Conservation (phyloP, 345 rosid genomes). For the Dipteronia sinensis region DNA sequence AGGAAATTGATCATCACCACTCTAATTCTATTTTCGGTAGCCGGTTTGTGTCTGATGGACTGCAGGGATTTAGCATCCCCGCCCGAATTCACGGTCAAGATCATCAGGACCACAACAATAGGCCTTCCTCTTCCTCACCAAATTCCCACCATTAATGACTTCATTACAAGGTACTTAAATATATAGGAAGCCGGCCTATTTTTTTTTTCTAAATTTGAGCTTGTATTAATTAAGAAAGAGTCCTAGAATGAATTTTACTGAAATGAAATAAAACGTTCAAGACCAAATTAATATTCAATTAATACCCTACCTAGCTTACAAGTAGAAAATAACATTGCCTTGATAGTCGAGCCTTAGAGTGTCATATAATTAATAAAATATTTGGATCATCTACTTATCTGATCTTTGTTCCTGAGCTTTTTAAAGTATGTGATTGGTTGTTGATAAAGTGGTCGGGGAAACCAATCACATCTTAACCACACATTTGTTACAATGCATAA, state of each 20-base stretch:
- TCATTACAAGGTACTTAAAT: conserved; percentile 7
- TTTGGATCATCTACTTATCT: too few species aligned
- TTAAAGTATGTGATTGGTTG: too few species aligned
- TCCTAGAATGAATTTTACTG: background rate
- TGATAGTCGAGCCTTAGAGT: background rate
- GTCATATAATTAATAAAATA: too few species aligned
- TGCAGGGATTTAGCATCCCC: conserved; percentile 54
- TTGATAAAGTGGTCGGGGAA: too few species aligned
- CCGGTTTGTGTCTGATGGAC: conserved; percentile 54
- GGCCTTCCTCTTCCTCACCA: conserved; percentile 58
- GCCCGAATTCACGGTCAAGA: conserved; percentile 53
- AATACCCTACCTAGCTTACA: background rate
- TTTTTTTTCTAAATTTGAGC: background rate
- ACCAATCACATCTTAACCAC: too few species aligned
- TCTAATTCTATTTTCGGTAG: conserved; percentile 41
- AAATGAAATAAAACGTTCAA: too few species aligned
- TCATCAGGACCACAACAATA: conserved; percentile 29
- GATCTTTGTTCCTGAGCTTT: too few species aligned
- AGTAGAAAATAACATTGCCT: background rate
- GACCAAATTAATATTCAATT: background rate
- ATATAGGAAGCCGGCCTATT: background rate
- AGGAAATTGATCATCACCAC: conserved; percentile 46
- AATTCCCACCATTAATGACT: conserved; percentile 31
- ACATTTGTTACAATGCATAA: too few species aligned
- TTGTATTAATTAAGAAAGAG: background rate